These are phyloP conservation scores for maize (Zea mays) DNA, from an alignment of 176 grass and related monocot genomes.

Conservation along the genomic window DNA sequence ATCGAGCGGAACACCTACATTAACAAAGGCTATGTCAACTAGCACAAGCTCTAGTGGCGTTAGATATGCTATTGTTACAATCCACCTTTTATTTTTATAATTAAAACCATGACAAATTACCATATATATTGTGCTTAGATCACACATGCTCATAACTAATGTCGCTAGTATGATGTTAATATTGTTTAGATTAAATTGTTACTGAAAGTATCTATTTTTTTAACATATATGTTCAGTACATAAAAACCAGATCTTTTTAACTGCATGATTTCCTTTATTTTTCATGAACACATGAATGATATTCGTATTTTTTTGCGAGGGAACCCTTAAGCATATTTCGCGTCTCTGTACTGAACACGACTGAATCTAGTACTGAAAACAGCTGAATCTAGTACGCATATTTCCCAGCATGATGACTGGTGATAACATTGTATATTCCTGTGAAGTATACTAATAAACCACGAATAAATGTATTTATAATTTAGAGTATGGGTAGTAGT, in stretches of 20 bases:
- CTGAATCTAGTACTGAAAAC: not conserved
- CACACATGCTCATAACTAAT: too few relatives aligned
- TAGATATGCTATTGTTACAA: too few relatives aligned
- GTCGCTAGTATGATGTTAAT: too few relatives aligned
- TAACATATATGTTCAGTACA: too few relatives aligned
- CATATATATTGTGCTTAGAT: too few relatives aligned
- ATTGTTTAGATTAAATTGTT: too few relatives aligned
- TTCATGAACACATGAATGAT: not conserved
- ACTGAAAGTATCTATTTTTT: too few relatives aligned
- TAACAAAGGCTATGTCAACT: too few relatives aligned
- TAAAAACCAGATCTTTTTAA: not conserved
- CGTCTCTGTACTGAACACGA: not conserved
- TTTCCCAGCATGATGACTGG: not conserved
- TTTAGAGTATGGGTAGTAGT: not conserved
- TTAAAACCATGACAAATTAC: too few relatives aligned
- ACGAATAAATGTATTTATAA: not conserved
- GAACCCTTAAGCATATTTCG: constrained; percentile 5
- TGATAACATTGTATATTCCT: constrained; percentile 22
- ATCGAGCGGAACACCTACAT: too few relatives aligned
- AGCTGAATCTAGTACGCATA: constrained; percentile 8
- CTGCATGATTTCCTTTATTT: not conserved
- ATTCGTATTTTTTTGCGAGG: not conserved
- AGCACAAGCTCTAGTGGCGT: too few relatives aligned
- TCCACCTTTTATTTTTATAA: too few relatives aligned
- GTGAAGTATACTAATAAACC: not conserved